Conservation (phyloP, 176 grass and related monocot species). For the Poa pratensis region DNA sequence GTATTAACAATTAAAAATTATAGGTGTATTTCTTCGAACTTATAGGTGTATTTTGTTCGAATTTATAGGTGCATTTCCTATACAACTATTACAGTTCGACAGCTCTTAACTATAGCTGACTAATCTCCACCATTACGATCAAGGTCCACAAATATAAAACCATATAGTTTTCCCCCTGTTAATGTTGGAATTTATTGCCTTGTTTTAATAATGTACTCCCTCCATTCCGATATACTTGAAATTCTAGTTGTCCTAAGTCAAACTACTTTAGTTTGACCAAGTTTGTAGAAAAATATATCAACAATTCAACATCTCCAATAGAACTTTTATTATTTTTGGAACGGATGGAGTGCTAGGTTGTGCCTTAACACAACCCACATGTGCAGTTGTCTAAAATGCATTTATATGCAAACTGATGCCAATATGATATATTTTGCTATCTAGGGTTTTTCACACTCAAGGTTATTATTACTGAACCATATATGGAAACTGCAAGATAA, state of each 20-base stretch:
- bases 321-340: no score
- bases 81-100: background rate
- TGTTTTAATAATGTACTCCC: background rate
- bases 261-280: no score
- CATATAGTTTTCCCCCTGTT: background rate
- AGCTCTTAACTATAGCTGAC: background rate
- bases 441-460: background rate
- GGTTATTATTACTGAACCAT: background rate
- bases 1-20: background rate
- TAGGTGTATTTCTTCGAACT: background rate
- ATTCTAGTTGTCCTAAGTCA: no score
- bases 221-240: no score
- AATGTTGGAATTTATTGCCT: background rate
- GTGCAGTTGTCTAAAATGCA: slow-evolving; percentile 13
- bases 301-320: no score
- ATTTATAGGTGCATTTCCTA: background rate
- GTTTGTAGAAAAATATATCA: no score
- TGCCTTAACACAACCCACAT: background rate
- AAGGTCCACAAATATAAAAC: background rate
- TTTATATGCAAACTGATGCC: slow-evolving; percentile 3
- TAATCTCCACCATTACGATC: background rate
- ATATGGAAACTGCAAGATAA: background rate
- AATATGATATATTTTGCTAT: background rate
- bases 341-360: background rate
- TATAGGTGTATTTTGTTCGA: background rate